phyloP scores from a whole-genome alignment of 805 yeast genomes.

The Phaffomyces antillensis region DNA sequence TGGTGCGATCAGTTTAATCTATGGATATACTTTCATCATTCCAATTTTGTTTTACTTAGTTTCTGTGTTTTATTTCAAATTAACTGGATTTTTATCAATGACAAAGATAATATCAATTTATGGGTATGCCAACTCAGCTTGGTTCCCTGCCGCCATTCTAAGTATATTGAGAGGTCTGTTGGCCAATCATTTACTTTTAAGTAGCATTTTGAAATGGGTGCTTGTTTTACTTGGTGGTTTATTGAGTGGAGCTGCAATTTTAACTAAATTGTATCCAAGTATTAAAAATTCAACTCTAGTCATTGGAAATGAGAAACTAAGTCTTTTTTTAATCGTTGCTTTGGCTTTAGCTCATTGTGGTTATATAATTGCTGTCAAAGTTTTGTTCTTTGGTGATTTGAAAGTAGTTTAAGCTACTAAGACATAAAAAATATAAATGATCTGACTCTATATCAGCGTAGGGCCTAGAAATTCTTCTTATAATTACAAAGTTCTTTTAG shows the following conservation, averaged over 20 bases:
- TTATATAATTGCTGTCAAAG: constrained; percentile 58
- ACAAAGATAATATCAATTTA: constrained; percentile 64
- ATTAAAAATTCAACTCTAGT: constrained; percentile 27
- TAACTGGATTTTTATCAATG: constrained; percentile 41
- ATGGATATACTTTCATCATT: constrained; percentile 64
- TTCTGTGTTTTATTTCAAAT: constrained; percentile 47
- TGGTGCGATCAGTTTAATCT: constrained; percentile 62
- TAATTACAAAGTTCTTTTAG: too few relatives aligned
- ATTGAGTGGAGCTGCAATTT: constrained; percentile 51
- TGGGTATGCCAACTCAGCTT: constrained; percentile 76
- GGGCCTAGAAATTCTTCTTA: too few relatives aligned
- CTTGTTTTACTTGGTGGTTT: constrained; percentile 53
- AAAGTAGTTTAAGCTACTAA: constrained; percentile 15
- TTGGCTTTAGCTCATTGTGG: constrained; percentile 45
- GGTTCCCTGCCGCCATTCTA: constrained; percentile 76
- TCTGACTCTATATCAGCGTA: neutral
- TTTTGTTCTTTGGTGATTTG: constrained; percentile 49
- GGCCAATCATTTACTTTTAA: constrained; percentile 36
- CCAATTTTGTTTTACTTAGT: constrained; percentile 51
- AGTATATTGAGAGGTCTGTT: constrained; percentile 52
- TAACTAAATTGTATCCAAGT: constrained; percentile 38
- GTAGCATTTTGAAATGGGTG: constrained; percentile 52
- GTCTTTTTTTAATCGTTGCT: constrained; percentile 31
- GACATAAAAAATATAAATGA: neutral
- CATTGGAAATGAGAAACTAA: constrained; percentile 31